phyloP scores from a whole-genome alignment of 768 basidiomycete genomes.

The Dioszegia crocea region DNA sequence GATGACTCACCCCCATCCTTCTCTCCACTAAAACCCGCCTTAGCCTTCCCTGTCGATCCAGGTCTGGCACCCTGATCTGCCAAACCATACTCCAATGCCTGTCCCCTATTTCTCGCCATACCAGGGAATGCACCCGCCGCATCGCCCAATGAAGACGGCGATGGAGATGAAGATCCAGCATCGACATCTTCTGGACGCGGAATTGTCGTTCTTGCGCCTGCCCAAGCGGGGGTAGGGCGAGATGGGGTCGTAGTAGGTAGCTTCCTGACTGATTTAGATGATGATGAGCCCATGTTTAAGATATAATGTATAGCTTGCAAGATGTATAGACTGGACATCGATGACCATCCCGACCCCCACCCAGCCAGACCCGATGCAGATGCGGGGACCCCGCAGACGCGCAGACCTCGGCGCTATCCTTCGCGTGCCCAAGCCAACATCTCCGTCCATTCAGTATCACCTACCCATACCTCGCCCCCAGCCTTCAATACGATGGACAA shows the following conservation, averaged over 20 bases:
- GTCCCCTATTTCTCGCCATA: conserved; percentile 9
- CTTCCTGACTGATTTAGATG: conserved; percentile 40
- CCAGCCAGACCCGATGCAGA: no score
- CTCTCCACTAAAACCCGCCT: conserved; percentile 35
- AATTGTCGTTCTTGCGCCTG: conserved; percentile 23
- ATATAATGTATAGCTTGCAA: background rate
- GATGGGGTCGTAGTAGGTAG: conserved; percentile 33
- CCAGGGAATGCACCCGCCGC: background rate
- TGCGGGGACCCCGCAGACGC: background rate
- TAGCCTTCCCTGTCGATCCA: conserved; percentile 22
- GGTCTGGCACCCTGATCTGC: conserved; percentile 14
- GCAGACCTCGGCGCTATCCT: no score
- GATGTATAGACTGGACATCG: background rate
- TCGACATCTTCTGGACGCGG: conserved; percentile 18
- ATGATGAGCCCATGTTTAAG: conserved; percentile 41
- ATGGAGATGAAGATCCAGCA: background rate
- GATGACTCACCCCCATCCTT: conserved; percentile 42
- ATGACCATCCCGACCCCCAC: no score
- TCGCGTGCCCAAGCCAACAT: background rate
- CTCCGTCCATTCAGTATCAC: background rate
- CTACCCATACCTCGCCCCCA: background rate
- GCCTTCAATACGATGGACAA: conserved; percentile 28
- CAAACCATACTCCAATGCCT: conserved; percentile 19
- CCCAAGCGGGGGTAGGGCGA: conserved; percentile 21
- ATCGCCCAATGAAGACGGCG: background rate